Evolutionary conservation across 2,329 filamentous ascomycete species (phyloP), one percentile per base, ranked within the genome.

Genomic region (Septoria linicola): DNA sequence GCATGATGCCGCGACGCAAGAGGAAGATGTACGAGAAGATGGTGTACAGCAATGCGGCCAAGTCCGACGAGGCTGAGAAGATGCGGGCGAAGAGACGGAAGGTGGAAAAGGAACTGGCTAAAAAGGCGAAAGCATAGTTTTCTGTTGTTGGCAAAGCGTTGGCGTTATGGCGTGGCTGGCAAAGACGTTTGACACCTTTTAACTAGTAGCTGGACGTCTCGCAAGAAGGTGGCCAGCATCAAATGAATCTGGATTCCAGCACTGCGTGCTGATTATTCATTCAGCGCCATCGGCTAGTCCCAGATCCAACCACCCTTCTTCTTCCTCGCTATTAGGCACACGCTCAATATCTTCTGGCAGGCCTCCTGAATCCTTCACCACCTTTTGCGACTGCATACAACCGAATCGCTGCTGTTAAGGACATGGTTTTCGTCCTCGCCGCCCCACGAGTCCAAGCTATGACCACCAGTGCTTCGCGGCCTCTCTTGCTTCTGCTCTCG

Each of bases 1-100:
- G 95, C 76, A 99, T 99, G 93, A 85, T 97, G 78, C 88, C 87
- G 72, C 88, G 95, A 72, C 93, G 95, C 82, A 99, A 97, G 84
- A 81, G 93, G 66, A 96, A 96, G 83, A 76, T 96, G 66, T 87
- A 92, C 61, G 93, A 97, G 78, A 93, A 96, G 77, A 99, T 99
- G 89, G 80, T 90, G 67, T 95, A 95, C 73, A 90, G 84, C 57
- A 96, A 96, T 73, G 91, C 86, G 74, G 91, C 93, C 80, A 88
- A 89, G 78, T 92, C 92, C 61, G 87, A 84, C 20, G 89, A 96
- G 75, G 88, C 92, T 41, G 87, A 92, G 76, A 88, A 85, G 74
- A 75, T 99, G 69, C 81, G 91, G 62, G 81, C 80, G 51, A 99
- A 99, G 85, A 84, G 89, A 72, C 88, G 93, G 74, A 95, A 84